Evolutionary conservation across 305 asterid species (phyloP), one percentile per base, ranked within the genome.

Genomic region (Solanum hybrid): DNA sequence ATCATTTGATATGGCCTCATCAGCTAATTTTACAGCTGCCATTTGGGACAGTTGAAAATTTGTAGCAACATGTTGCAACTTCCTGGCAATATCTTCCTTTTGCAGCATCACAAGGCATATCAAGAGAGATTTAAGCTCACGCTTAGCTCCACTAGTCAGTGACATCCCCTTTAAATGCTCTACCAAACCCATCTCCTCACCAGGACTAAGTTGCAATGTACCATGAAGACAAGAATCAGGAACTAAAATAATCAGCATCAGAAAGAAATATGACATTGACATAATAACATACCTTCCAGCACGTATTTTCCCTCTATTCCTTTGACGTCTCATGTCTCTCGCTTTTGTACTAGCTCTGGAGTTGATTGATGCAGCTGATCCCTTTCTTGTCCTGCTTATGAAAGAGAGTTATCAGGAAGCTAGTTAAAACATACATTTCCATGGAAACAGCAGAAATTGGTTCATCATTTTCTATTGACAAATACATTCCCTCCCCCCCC

Each of bases 141-240:
- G 88, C 91, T 92, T 96, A 46, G 98, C 98, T 77, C 98, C 98
- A 88, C 89, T 92, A 24, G 93, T 69, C 64, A 95, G 92, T 89
- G 95, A 91, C 99, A 97, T 96, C 64, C 96, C 98, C 92, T 93
- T 96, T 92, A 96, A 91, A 91, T 96, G 99, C 81, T 95, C 98
- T 6, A 97, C 95, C 87, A 97, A 92, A 88, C 96, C 99, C 96
- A 93, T 90, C 93, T 97, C 99, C 92, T 96, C 99, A 12, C 94
- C 96, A 40, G 98, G 96, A 91, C 99, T 96, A 94, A 86, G 87
- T 51, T 35, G 79, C 76, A 90, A 91, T 76, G 78, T 75, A 88
- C 81, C 17, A 76, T 16, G 42, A 26, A 60, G 35, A 17, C 79
- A 88, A 36, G 46, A 75, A 76, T 79, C 89, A 88, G 71, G n/a